phyloP scores from a whole-genome alignment of 441 rosid species.

The Capsella rubella region DNA sequence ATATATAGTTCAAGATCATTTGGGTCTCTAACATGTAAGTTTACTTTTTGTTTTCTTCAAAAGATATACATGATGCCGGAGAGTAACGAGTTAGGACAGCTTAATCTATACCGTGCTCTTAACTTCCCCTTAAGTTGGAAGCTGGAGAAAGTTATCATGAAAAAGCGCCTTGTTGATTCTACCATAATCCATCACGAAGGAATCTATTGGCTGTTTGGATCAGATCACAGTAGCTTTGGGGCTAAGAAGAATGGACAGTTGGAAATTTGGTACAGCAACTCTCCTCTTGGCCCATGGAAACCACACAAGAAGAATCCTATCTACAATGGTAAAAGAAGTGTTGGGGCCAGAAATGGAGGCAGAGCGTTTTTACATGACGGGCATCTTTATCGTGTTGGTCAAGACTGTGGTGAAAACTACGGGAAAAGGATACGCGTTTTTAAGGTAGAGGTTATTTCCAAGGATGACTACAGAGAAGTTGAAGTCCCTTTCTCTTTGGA shows the following conservation, averaged over 20 bases:
- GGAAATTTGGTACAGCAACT: slow-evolving; percentile 85
- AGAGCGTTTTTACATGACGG: slow-evolving; percentile 77
- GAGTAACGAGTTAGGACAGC: slow-evolving; percentile 71
- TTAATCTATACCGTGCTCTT: slow-evolving; percentile 78
- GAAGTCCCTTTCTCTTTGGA: slow-evolving; percentile 68
- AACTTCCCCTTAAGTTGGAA: slow-evolving; percentile 86
- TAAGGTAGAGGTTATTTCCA: slow-evolving; percentile 69
- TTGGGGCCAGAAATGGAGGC: slow-evolving; percentile 96
- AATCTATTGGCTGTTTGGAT: slow-evolving; percentile 81
- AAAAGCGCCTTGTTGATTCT: slow-evolving; percentile 84
- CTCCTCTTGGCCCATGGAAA: slow-evolving; percentile 94
- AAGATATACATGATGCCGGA: slow-evolving; percentile 99
- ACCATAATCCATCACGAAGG: slow-evolving; percentile 65
- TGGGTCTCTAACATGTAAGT: not conserved
- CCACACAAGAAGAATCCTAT: slow-evolving; percentile 92
- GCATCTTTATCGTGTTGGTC: slow-evolving; percentile 88
- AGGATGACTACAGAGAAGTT: slow-evolving; percentile 73
- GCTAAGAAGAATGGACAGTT: slow-evolving; percentile 75
- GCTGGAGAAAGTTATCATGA: slow-evolving; percentile 67
- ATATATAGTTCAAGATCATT: not conserved
- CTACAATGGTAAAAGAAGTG: slow-evolving; percentile 59
- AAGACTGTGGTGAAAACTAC: slow-evolving; percentile 89
- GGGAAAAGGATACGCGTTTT: slow-evolving; percentile 71
- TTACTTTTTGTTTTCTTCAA: slow-evolving; percentile 1
- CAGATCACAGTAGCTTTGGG: slow-evolving; percentile 83